Conservation (phyloP, 106 monocot genomes). For the Triglochin maritima region DNA sequence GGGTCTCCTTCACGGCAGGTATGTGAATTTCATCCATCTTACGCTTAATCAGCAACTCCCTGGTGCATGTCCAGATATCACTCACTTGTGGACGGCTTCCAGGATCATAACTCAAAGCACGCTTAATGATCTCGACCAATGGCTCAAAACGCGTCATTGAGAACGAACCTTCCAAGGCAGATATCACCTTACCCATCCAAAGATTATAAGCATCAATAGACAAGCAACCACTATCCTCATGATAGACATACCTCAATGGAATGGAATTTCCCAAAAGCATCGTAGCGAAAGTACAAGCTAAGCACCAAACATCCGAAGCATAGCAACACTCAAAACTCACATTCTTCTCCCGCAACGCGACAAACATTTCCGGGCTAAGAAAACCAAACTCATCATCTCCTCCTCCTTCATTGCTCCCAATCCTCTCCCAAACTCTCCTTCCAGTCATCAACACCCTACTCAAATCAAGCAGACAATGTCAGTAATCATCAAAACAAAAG, state of each 20-base stretch:
- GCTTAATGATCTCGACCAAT: slow-evolving; percentile 28
- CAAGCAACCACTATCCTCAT: slow-evolving; percentile 7
- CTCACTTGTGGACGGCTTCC: slow-evolving; percentile 41
- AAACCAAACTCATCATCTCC: neutral
- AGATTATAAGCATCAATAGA: slow-evolving; percentile 21
- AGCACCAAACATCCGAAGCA: slow-evolving; percentile 77
- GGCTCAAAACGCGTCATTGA: slow-evolving; percentile 29
- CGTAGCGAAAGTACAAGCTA: slow-evolving; percentile 47
- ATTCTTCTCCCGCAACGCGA: slow-evolving; percentile 10
- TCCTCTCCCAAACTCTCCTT: slow-evolving; percentile 18
- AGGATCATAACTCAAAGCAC: slow-evolving; percentile 44
- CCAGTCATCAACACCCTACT: slow-evolving; percentile 31
- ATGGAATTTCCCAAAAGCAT: slow-evolving; percentile 36
- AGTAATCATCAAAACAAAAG: slow-evolving; percentile 52
- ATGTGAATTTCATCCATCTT: slow-evolving; percentile 15
- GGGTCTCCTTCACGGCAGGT: slow-evolving; percentile 14
- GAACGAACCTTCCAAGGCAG: slow-evolving; percentile 28
- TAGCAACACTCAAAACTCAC: slow-evolving; percentile 15
- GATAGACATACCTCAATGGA: slow-evolving; percentile 12
- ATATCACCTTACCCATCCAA: slow-evolving; percentile 44
- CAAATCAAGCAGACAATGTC: slow-evolving; percentile 69
- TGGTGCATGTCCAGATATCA: slow-evolving; percentile 53
- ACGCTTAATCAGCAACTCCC: slow-evolving; percentile 15
- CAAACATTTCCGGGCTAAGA: slow-evolving; percentile 47
- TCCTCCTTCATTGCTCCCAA: neutral